phyloP scores from a whole-genome alignment of 139 green algal genomes.

The Tetradesmus obliquus region DNA sequence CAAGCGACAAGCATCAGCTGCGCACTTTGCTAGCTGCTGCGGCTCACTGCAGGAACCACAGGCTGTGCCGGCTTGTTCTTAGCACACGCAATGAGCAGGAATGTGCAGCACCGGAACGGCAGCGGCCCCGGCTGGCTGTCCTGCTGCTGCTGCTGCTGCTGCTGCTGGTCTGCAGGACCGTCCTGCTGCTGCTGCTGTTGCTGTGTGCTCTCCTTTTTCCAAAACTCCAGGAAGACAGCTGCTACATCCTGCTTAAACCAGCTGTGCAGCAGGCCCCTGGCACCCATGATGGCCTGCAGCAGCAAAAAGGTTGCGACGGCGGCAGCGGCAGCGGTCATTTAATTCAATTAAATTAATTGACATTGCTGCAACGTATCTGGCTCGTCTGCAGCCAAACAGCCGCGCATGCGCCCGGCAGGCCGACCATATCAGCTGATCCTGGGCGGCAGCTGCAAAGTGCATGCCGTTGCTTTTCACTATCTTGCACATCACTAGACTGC shows the following conservation, averaged over 20 bases:
- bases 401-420: not conserved
- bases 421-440: not conserved
- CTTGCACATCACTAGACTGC: no score
- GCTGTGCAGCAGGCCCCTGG: not conserved
- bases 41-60: not conserved
- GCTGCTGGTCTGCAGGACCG: not conserved
- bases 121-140: not conserved
- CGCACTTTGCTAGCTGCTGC: not conserved
- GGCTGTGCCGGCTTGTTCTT: slow-evolving; percentile 20
- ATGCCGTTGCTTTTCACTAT: no score
- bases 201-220: not conserved
- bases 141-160: not conserved
- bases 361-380: not conserved
- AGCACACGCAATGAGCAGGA: not conserved
- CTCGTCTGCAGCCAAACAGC: not conserved
- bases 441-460: not conserved
- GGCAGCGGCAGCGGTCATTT: not conserved
- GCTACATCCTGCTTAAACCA: not conserved
- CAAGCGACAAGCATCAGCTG: not conserved
- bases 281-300: slow-evolving; percentile 4
- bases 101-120: not conserved
- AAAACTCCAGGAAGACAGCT: not conserved
- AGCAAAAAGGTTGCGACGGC: no score
- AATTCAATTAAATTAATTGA: not conserved
- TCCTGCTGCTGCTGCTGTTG: not conserved